Evolutionary conservation across 2,329 filamentous ascomycete species (phyloP), one percentile per base, ranked within the genome.

Genomic region (Pseudocercospora fijiensis): DNA sequence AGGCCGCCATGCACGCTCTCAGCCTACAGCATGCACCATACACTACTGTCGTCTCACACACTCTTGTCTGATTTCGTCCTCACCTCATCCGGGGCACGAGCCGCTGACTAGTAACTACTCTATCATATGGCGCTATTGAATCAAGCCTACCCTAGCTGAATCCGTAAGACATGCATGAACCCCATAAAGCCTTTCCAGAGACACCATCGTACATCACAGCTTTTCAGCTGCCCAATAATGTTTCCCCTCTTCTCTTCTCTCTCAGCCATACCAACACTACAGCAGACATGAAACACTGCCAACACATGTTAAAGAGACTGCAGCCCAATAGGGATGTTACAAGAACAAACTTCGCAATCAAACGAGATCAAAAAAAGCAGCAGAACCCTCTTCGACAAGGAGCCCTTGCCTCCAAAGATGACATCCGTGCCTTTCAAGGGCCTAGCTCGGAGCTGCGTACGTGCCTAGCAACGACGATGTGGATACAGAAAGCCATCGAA

Each of bases 401-500:
- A 51, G 63, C 61, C 58, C 65, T 57, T 56, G 65, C 64, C 56
- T 57, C 60, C 9, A 69, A 69, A 58, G 60, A 64, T 56, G 60
- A 67, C 33, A 58, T 67, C 57, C 63, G 53, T 43, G 61, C 62
- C 41, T 60, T 67, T 27, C 43, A 60, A 45, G 49, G 61, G 41
- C 65, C 65, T 33, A 49, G 41, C n/a, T 58, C 58, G 30, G 67
- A 67, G 56, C 52, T 57, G 41, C 52, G 65, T 18, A 67, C 59
- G 37, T 58, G 58, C 16, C 63, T 69, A 24, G 61, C 63, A 37
- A 64, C 62, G 27, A 64, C 61, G 33, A 63, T 63, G 63, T 69
- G 67, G 67, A 28, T 68, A 30, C 63, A 61, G 27, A 59, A 49
- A 52, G 61, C 63, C 9, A 43, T 66, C 13, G 49, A 64, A 57